These are phyloP conservation scores for Podila epicladia DNA, from an alignment of 192 early-diverging fungal genomes.

Conservation along the genomic window DNA sequence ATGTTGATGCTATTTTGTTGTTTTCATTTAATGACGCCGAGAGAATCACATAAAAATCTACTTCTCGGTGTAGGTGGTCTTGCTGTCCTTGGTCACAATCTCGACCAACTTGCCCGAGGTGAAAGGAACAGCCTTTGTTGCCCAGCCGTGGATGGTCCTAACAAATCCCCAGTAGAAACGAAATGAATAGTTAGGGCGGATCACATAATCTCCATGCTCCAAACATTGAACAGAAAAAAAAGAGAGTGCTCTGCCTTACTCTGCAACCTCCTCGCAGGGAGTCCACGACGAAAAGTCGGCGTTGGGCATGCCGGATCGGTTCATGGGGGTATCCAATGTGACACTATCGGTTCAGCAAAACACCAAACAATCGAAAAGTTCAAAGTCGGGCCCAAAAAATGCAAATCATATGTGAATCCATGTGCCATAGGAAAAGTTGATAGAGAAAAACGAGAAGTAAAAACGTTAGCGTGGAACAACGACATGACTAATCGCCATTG, in stretches of 20 bases:
- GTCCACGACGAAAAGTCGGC: slow-evolving; percentile 91
- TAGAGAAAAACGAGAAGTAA: slow-evolving; percentile 15
- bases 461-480: too few relatives aligned
- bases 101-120: slow-evolving; percentile 70
- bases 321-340: slow-evolving; percentile 91
- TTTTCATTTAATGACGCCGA: too few relatives aligned
- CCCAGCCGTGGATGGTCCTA: slow-evolving; percentile 67
- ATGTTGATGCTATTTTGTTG: too few relatives aligned
- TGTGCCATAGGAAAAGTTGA: neutral
- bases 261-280: slow-evolving; percentile 75
- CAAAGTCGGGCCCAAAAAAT: neutral
- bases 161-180: neutral
- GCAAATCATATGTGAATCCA: neutral
- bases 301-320: slow-evolving; percentile 85
- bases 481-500: neutral
- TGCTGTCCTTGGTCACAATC: slow-evolving; percentile 64
- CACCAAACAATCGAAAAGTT: slow-evolving; percentile 3
- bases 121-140: slow-evolving; percentile 54
- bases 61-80: slow-evolving; percentile 66
- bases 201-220: too few relatives aligned
- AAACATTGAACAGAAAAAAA: too few relatives aligned
- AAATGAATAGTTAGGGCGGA: neutral
- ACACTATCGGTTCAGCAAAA: slow-evolving; percentile 47
- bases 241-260: slow-evolving; percentile 49
- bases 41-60: slow-evolving; percentile 11